Evolutionary conservation across 108 stramenopile genomes (phyloP), one percentile per base, ranked within the genome.

Genomic region (Bacterosira constricta): DNA sequence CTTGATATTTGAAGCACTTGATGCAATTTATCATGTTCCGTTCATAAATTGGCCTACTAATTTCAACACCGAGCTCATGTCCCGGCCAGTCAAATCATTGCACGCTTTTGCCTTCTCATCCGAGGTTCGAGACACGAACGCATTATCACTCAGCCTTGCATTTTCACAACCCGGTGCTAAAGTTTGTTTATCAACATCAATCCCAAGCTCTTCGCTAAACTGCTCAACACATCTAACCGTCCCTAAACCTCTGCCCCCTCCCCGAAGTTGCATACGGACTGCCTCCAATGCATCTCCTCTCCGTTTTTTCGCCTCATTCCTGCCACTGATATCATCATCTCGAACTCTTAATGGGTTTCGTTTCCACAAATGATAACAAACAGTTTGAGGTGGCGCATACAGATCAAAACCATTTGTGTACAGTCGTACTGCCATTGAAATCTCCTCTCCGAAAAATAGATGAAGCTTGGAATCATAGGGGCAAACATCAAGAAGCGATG

Each of bases 361-460:
- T 25, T 63, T 77, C 94, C 94, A 96, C 41, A 86, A 60, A 61
- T 96, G 96, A 64, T 90, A 95, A 46, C 87, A 72, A 6, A 93
- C 94, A 7, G 79, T 77, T 71, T 86, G 64, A 3, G 72, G 69
- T 21, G 94, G 94, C 13, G 94, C 85, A 60, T 77, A 95, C 12
- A 90, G 80, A 49, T 93, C 87, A 77, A 82, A 91, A 0, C 94
- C 94, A 59, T 85, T 78, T 3, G 90, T 91, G 39, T 62, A 94
- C 8, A 95, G 71, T 31, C 94, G 76, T 21, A 92, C 85, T 21
- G 96, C 94, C 89, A 92, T 88, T 53, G 80, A 77, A 21, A 89
- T 50, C 75, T 96, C 96, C 74, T 96, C 96, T 27, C 96, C 96
- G 66, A 96, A 95, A 75, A 96, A 96, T 2, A 95, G 41, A 44